Base-by-base conservation (phyloP, 305 asterid species). In the Fraxinus xanthoxyloides region DNA sequence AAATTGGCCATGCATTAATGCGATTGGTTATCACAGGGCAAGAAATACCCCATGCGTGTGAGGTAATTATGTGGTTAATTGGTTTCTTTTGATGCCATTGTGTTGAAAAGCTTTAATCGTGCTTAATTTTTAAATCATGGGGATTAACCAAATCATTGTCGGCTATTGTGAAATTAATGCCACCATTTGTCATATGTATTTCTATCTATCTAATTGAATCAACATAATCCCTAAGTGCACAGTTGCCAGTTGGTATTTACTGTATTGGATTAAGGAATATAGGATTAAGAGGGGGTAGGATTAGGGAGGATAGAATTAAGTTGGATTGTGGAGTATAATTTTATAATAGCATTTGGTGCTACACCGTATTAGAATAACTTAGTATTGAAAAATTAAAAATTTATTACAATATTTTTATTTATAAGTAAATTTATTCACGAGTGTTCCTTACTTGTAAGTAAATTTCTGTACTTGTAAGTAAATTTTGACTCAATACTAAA, bases 31-130 rank as follows among this genome's bases (percentile, higher is more conserved):
- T 95, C 88, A 96, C 99, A 30, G 98, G 98, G 80, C 99, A 96
- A 81, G 99, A 93, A 87, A 92, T 96, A 86, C 99, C 99, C 79
- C 98, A 96, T 88, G 98, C 95, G 35, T 96, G 99, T 78, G 99
- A 96, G 98, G 99, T 96, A 92, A 80, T 83, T 48, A 8, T 21
- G 36, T 28, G 36, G 74, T 59, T 59, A 59, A 59, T 69, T 85
- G 76, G 59, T 83, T 67, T 56, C 19, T 21, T 77, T 70, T 28
- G 24, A 26, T 21, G 61, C 63, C 46, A 30, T 30, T 59, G 65
- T 75, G 79, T 43, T 56, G 1, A 30, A 59, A 76, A 70, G 48
- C 72, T 83, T 63, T 59, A 23, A 21, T 35, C 28, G 0, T 4
- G 21, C 77, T 76, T 77, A 13, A 76, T 6, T 38, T 65, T 23